A percentile compares a stretch with the other conserved stretches of the same genome.
These are phyloP conservation scores for Globisporangium carolinianum DNA, from an alignment of 352 stramenopile species.

Conservation along the genomic window DNA sequence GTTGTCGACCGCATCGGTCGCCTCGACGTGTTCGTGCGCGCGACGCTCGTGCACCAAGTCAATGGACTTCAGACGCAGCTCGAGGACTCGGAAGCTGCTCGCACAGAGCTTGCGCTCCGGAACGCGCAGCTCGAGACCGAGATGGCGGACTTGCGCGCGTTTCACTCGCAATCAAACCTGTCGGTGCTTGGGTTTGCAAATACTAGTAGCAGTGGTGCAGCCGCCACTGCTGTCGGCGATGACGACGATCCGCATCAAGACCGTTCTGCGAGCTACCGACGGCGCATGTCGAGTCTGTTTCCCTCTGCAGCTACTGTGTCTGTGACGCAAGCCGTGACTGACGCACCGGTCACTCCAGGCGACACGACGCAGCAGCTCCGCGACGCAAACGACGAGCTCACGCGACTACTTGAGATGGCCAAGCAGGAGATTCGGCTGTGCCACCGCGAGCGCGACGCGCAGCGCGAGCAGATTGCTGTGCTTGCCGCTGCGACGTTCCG, in stretches of 20 bases:
- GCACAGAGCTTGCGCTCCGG: conserved; percentile 4
- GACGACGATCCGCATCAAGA: neutral
- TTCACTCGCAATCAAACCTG: conserved; percentile 26
- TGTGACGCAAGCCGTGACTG: neutral
- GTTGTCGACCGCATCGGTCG: conserved; percentile 30
- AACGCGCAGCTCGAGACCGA: conserved; percentile 33
- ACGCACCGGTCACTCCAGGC: conserved; percentile 5
- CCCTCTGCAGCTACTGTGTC: neutral
- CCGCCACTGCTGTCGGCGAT: neutral
- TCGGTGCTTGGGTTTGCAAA: conserved; percentile 7
- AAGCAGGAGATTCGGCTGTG: conserved; percentile 68
- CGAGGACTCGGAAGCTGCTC: conserved; percentile 10
- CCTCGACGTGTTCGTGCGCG: conserved; percentile 30
- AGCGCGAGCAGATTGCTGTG: conserved; percentile 38
- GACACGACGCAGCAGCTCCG: conserved; percentile 33
- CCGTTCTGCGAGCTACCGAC: neutral
- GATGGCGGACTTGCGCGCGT: conserved; percentile 34
- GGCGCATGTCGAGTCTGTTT: conserved; percentile 8
- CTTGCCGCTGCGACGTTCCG: conserved; percentile 42
- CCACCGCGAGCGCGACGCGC: conserved; percentile 45
- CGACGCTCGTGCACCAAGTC: conserved; percentile 26
- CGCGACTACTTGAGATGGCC: conserved; percentile 50
- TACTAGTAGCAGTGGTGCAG: neutral
- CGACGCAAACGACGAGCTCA: conserved; percentile 44
- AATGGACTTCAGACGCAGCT: conserved; percentile 11